A percentile compares a stretch with the other conserved stretches of the same genome.
Evolutionary conservation across 2,329 filamentous ascomycete species (phyloP).

Genomic region (Thelonectria discophora): DNA sequence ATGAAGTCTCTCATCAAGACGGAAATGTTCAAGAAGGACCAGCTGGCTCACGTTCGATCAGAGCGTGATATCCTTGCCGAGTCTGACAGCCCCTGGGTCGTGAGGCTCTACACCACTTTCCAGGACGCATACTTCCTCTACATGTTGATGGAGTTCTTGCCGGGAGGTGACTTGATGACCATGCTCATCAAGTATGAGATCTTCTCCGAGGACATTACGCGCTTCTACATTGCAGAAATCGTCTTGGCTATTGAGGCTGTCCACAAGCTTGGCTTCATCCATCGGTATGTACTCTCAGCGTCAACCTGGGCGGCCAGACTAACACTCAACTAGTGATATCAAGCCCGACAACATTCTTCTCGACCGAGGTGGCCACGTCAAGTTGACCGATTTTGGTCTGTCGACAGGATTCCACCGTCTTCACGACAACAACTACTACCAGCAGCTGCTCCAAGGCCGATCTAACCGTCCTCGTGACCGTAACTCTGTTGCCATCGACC

Average conservation of each 20-base stretch:
- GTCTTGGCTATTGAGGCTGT: constrained; percentile 98
- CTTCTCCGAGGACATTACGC: constrained; percentile 97
- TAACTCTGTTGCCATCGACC: constrained; percentile 94
- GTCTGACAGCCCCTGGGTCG: constrained; percentile 99
- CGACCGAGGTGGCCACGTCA: constrained; percentile 95
- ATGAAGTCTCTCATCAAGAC: constrained; percentile 98
- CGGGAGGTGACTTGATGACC: constrained; percentile 98
- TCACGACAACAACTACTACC: constrained; percentile 98
- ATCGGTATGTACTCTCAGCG: constrained; percentile 73
- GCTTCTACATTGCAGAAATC: constrained; percentile 99
- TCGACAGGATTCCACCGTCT: constrained; percentile 98
- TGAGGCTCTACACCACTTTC: constrained; percentile 98
- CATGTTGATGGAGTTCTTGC: constrained; percentile 99
- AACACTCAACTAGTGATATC: constrained; percentile 77
- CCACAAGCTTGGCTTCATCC: constrained; percentile 97
- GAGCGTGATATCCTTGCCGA: constrained; percentile 98
- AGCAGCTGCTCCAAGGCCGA: constrained; percentile 87
- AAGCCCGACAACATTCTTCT: constrained; percentile 99
- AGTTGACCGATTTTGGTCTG: constrained; percentile 96
- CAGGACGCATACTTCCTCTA: constrained; percentile 96
- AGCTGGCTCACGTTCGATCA: constrained; percentile 94
- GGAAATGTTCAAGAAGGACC: constrained; percentile 99
- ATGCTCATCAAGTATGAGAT: constrained; percentile 99
- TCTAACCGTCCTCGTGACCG: constrained; percentile 80
- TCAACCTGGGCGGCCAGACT: constrained; percentile 9